These are phyloP conservation scores for Aspergillus olivimuriae DNA, from an alignment of 495 filamentous ascomycete species.

Conservation along the genomic window DNA sequence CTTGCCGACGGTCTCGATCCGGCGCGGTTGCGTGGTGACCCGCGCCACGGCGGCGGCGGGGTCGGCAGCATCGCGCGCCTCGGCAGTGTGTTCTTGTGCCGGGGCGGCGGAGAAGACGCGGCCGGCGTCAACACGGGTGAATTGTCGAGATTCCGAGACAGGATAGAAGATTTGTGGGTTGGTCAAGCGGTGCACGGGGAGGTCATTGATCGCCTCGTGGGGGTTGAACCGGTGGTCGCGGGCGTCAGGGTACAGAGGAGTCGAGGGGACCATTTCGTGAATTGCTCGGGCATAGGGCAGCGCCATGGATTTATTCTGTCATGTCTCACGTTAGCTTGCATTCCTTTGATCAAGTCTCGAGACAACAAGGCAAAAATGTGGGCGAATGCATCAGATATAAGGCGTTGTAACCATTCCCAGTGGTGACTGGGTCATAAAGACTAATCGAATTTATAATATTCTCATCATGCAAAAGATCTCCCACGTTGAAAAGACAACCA, in stretches of 20 bases:
- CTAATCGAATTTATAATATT: conserved; percentile 85
- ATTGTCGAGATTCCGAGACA: conserved; percentile 79
- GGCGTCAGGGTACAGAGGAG: conserved; percentile 24
- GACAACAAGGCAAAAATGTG: conserved; percentile 5
- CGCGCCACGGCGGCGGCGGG: conserved; percentile 23
- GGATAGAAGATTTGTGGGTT: conserved; percentile 84
- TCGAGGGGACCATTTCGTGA: conserved; percentile 71
- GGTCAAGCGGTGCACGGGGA: conserved; percentile 74
- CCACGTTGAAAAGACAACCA: too few relatives aligned
- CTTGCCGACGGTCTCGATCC: conserved; percentile 40
- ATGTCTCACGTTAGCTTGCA: conserved; percentile 9
- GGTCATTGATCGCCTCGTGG: conserved; percentile 89
- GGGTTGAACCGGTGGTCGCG: conserved; percentile 17
- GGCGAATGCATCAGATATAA: conserved; percentile 23
- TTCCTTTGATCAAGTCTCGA: neutral
- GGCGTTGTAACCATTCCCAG: conserved; percentile 62
- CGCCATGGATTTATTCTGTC: conserved; percentile 71
- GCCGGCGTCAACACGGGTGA: conserved; percentile 84
- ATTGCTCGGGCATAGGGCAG: conserved; percentile 69
- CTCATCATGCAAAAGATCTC: conserved; percentile 70
- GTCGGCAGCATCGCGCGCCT: conserved; percentile 17
- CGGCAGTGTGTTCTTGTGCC: conserved; percentile 20
- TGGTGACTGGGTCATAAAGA: conserved; percentile 81
- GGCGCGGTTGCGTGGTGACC: conserved; percentile 20
- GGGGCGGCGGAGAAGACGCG: conserved; percentile 64